Evolutionary conservation across 202 grass and related monocot genomes (phyloP), one percentile per base, ranked within the genome.

Genomic region (Zizania palustris): DNA sequence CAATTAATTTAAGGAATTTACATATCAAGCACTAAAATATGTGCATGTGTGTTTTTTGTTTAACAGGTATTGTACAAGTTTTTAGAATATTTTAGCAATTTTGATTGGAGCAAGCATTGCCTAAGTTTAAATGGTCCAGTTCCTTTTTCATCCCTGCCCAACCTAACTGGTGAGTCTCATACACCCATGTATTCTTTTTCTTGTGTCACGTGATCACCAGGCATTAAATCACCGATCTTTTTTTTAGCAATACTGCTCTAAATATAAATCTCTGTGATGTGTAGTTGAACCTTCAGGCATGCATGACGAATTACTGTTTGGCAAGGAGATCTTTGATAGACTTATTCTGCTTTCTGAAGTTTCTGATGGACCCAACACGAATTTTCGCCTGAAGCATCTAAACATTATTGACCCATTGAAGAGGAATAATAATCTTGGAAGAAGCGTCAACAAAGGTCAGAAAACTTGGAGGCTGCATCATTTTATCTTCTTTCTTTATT

Each of bases 61-160:
- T 67, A 40, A 74, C 69, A 98, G 91, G 96, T 81, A 54, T 44
- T 98, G n/a, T 92, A 98, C 70, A 92, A 33, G 71, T 98, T 98
- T 92, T 84, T 98, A 80, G 89, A 95, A 45, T 98, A 90, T 78
- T 95, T 88, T 53, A 95, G 96, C 83, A 98, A 87, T 63, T 98
- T 98, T 53, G 89, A 98, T 21, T 98, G 96, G 91, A 75, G 85
- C 18, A 90, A 72, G 1, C 81, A 95, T 60, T 88, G 83, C 59
- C 40, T 98, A 18, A 95, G 87, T 86, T 80, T 98, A 51, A 68
- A 85, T 53, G 91, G 96, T 67, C 91, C 91, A 45, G 67, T 88
- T 77, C 55, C 38, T 44, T 59, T 84, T 37, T 84, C 85, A 11
- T 74, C 80, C 9, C 36, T 92, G 71, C 63, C 83, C 16, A 84